These are phyloP conservation scores for Alternaria ventricosa DNA, from an alignment of 2,329 filamentous ascomycete genomes.

Conservation along the genomic window DNA sequence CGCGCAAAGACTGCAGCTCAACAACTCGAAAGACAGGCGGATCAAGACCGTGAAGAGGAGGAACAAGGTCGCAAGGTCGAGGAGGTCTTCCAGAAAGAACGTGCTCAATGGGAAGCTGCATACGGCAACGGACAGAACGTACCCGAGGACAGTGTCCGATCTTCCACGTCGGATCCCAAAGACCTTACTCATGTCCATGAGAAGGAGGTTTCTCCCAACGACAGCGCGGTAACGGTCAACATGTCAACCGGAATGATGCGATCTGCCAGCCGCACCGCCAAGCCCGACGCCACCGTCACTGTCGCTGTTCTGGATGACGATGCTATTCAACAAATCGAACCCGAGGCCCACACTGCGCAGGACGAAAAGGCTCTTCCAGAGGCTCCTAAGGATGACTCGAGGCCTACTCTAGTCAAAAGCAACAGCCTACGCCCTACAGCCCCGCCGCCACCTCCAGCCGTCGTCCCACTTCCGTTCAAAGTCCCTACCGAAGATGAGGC, in stretches of 20 bases:
- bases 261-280: constrained; percentile 37
- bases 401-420: constrained; percentile 5
- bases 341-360: constrained; percentile 22
- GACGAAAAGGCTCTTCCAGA: constrained; percentile 6
- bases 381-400: constrained; percentile 6
- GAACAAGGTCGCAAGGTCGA: constrained; percentile 72
- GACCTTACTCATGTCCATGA: constrained; percentile 43
- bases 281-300: constrained; percentile 55
- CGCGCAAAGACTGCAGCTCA: constrained; percentile 55
- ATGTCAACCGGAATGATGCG: constrained; percentile 55
- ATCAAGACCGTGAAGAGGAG: constrained; percentile 70
- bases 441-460: constrained; percentile 56
- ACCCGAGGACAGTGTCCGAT: constrained; percentile 60
- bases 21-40: constrained; percentile 62
- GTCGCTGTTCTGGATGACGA: constrained; percentile 63
- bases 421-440: constrained; percentile 39
- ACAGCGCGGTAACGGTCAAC: constrained; percentile 64
- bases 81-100: constrained; percentile 66
- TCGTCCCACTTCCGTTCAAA: constrained; percentile 71
- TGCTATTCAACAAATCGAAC: constrained; percentile 43
- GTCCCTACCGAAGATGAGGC: constrained; percentile 59
- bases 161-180: constrained; percentile 45
- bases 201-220: constrained; percentile 50
- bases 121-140: constrained; percentile 68
- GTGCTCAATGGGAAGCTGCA: constrained; percentile 75